Percentiles rank a stretch among this genome's conserved stretches.
These are phyloP conservation scores for Alternaria triticina DNA, from an alignment of 2,329 filamentous ascomycete genomes.

Conservation along the genomic window DNA sequence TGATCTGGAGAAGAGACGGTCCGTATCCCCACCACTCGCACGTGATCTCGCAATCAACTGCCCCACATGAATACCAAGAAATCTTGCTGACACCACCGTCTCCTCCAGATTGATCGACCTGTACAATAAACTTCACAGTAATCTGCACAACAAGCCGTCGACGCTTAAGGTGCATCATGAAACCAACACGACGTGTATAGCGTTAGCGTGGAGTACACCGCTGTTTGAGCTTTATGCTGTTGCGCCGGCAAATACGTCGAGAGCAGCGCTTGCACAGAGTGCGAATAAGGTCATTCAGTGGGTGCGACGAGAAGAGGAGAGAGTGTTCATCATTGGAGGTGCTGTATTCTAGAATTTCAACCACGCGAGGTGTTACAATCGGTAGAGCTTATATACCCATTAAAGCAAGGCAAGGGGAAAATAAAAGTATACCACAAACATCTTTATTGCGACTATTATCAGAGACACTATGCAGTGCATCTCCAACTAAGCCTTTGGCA, in stretches of 20 bases:
- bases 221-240: conserved; percentile 94
- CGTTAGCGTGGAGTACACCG: conserved; percentile 89
- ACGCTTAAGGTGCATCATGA: conserved; percentile 88
- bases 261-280: conserved; percentile 76
- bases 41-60: not conserved
- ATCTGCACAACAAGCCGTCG: conserved; percentile 82
- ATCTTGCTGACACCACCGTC: not conserved
- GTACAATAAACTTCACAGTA: conserved; percentile 84
- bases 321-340: conserved; percentile 96
- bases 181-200: conserved; percentile 71
- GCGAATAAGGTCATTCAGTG: conserved; percentile 91
- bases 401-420: not conserved
- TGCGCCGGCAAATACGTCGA: conserved; percentile 72
- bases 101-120: conserved; percentile 64
- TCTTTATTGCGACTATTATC: not conserved
- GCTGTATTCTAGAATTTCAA: conserved; percentile 66
- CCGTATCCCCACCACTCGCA: conserved; percentile 20
- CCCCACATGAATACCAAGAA: not conserved
- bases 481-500: conserved; percentile 12
- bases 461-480: not conserved
- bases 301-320: conserved; percentile 89
- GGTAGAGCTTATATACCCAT: not conserved
- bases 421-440: not conserved
- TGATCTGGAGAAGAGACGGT: conserved; percentile 68
- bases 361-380: not conserved